Percentiles rank a stretch among this genome's conserved stretches.
Conservation (phyloP, 768 basidiomycete genomes). For the Rhodotorula taiwanensis region DNA sequence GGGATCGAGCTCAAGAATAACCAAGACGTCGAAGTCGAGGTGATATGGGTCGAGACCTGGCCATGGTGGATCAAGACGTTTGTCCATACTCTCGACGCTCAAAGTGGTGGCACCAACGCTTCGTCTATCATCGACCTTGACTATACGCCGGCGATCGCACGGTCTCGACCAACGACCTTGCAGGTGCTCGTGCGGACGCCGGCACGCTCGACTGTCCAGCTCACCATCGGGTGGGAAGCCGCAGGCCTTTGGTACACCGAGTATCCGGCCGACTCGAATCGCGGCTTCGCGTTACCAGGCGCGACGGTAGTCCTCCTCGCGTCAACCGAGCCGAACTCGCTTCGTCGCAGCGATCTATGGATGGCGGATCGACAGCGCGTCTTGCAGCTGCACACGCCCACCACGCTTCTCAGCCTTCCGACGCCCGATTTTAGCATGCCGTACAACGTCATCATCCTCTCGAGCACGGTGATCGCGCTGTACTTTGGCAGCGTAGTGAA, state of each 20-base stretch:
- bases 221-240: slow-evolving; percentile 70
- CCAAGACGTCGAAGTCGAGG: slow-evolving; percentile 46
- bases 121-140: slow-evolving; percentile 50
- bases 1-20: slow-evolving; percentile 57
- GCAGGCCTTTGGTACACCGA: slow-evolving; percentile 88
- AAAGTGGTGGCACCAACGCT: slow-evolving; percentile 44
- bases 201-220: slow-evolving; percentile 55
- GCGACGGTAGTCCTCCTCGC: slow-evolving; percentile 54
- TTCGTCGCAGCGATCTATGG: no score
- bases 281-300: slow-evolving; percentile 90
- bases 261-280: slow-evolving; percentile 88
- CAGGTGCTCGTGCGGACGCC: slow-evolving; percentile 68
- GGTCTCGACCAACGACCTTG: slow-evolving; percentile 68
- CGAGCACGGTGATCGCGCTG: slow-evolving; percentile 65
- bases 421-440: slow-evolving; percentile 99
- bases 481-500: slow-evolving; percentile 93
- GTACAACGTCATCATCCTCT: slow-evolving; percentile 98
- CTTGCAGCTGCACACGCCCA: slow-evolving; percentile 64
- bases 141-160: slow-evolving; percentile 63
- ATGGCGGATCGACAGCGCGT: no score
- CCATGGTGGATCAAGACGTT: slow-evolving; percentile 88
- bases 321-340: not conserved
- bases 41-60: slow-evolving; percentile 78
- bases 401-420: slow-evolving; percentile 84
- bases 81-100: slow-evolving; percentile 64